A percentile compares a stretch with the other conserved stretches of the same genome.
These are phyloP conservation scores for Lentinus polychrous DNA, from an alignment of 1,284 basidiomycete genomes.

Conservation along the genomic window DNA sequence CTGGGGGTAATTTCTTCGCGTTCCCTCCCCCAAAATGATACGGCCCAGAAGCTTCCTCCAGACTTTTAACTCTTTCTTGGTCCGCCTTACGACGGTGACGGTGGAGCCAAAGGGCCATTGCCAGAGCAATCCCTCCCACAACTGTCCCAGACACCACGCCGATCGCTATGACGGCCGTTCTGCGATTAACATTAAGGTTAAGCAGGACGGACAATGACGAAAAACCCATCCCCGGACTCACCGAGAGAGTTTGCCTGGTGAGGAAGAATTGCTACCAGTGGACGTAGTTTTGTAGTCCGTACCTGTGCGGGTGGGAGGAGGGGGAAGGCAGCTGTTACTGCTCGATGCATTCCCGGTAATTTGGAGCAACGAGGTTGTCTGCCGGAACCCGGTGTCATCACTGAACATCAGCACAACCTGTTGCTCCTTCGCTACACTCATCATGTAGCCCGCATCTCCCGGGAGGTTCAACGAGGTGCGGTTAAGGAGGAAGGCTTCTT, in stretches of 20 bases:
- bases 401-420: constrained; percentile 35
- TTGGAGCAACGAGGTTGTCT: constrained; percentile 23
- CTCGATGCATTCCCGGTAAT: constrained; percentile 23
- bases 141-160: constrained; percentile 34
- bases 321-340: constrained; percentile 22
- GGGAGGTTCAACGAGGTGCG: constrained; percentile 20
- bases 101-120: constrained; percentile 37
- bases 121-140: constrained; percentile 29
- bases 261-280: no score
- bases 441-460: constrained; percentile 37
- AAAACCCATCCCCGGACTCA: constrained; percentile 9
- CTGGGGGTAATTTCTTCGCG: neutral
- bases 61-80: constrained; percentile 1
- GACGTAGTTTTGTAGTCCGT: no score
- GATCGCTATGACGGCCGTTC: constrained; percentile 37
- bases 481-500: constrained; percentile 33
- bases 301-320: neutral
- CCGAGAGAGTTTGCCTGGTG: constrained; percentile 14
- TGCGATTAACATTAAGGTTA: constrained; percentile 13
- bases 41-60: constrained; percentile 12
- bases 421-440: constrained; percentile 32
- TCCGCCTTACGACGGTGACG: constrained; percentile 30
- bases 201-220: no score
- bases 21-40: neutral
- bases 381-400: constrained; percentile 22